Percentiles rank a stretch among this genome's conserved stretches.
phyloP scores from a whole-genome alignment of 495 filamentous ascomycete genomes.

The Penicillium canescens region DNA sequence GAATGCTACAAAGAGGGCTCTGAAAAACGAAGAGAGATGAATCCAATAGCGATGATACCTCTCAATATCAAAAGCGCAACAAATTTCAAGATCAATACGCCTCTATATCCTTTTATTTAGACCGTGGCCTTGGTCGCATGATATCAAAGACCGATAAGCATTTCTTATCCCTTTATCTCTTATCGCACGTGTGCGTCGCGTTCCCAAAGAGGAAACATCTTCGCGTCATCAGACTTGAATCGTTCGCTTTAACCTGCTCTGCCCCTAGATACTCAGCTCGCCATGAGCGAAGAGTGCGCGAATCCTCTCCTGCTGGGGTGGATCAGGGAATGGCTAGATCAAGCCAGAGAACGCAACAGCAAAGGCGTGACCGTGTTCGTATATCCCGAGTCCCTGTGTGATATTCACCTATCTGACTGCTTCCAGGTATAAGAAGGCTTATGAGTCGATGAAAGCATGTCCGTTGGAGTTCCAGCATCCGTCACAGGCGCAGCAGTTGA shows the following conservation, averaged over 20 bases:
- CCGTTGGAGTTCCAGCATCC: constrained; percentile 75
- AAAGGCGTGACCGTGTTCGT: constrained; percentile 64
- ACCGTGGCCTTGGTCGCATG: no score
- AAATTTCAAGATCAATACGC: no score
- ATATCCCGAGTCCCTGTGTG: neutral
- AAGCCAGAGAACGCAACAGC: constrained; percentile 66
- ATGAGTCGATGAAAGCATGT: constrained; percentile 77
- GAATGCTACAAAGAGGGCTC: no score
- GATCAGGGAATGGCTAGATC: constrained; percentile 81
- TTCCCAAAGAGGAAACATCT: constrained; percentile 24
- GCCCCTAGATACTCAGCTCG: constrained; percentile 1
- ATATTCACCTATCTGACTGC: constrained; percentile 10
- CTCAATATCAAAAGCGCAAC: no score
- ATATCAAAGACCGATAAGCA: neutral
- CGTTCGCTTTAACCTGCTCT: constrained; percentile 3
- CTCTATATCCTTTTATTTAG: no score
- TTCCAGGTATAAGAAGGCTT: constrained; percentile 71
- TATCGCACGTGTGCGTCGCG: constrained; percentile 20
- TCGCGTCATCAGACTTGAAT: constrained; percentile 14
- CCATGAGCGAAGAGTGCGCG: constrained; percentile 53
- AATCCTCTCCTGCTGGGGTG: constrained; percentile 76
- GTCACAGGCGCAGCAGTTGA: constrained; percentile 68
- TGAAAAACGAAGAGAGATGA: no score
- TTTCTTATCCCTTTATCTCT: neutral
- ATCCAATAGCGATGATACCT: no score